These are phyloP conservation scores for Rosellinia necatrix DNA, from an alignment of 2,329 filamentous ascomycete genomes.

Conservation along the genomic window DNA sequence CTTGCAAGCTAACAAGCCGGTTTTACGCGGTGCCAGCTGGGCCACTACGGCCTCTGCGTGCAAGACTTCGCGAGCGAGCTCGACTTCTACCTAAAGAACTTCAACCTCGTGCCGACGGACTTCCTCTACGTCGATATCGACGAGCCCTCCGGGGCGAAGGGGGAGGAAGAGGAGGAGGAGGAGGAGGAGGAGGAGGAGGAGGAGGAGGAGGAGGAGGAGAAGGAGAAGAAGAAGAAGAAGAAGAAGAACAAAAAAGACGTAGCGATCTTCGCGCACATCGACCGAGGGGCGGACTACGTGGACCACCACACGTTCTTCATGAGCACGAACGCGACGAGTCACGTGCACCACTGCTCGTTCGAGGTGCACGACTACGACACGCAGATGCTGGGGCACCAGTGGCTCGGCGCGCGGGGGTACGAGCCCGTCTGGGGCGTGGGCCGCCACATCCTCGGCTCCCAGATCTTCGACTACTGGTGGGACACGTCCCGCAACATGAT, in stretches of 20 bases:
- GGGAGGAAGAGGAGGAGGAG: no score
- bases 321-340: conserved; percentile 23
- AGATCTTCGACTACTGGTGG: conserved; percentile 29
- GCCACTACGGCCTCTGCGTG: conserved; percentile 24
- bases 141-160: conserved; percentile 5
- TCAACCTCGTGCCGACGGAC: conserved; percentile 26
- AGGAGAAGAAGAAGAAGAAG: no score
- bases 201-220: no score
- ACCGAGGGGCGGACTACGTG: conserved; percentile 24
- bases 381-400: conserved; percentile 27
- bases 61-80: conserved; percentile 20
- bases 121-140: conserved; percentile 26
- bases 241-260: conserved; percentile 25
- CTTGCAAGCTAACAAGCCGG: not conserved
- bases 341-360: conserved; percentile 26
- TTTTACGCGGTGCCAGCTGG: conserved; percentile 16
- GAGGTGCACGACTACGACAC: conserved; percentile 27
- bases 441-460: conserved; percentile 25
- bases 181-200: no score
- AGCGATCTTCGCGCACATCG: conserved; percentile 25
- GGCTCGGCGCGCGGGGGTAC: conserved; percentile 19
- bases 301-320: conserved; percentile 28
- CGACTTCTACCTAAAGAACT: conserved; percentile 24
- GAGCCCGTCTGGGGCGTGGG: conserved; percentile 26
- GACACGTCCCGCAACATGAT: conserved; percentile 24